Evolutionary conservation across 768 basidiomycete genomes (phyloP).

Genomic region (Paxillus ammoniavirescens): DNA sequence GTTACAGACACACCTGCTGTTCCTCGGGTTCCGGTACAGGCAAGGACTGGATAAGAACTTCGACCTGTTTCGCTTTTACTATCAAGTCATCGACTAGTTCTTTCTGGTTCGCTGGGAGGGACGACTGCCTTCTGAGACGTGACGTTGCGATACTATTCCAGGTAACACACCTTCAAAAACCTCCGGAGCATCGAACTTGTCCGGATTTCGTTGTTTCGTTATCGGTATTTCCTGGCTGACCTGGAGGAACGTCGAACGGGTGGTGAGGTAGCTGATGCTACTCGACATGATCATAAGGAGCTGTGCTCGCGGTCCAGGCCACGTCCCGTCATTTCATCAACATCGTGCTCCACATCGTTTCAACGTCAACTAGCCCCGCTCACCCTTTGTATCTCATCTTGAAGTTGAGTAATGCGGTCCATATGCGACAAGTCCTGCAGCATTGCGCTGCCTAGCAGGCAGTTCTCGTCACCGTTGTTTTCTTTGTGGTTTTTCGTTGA

Average conservation of each 20-base stretch:
- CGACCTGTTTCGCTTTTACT: conserved; percentile 85
- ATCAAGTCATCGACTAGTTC: conserved; percentile 84
- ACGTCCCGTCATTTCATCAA: not conserved
- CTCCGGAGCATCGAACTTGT: conserved; percentile 69
- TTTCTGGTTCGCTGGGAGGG: conserved; percentile 65
- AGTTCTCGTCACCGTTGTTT: not conserved
- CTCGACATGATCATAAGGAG: conserved; percentile 88
- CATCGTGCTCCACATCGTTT: conserved; percentile 3
- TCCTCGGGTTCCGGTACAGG: conserved; percentile 80
- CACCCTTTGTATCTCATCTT: conserved; percentile 91
- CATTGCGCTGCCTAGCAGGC: conserved; percentile 60
- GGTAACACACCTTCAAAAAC: conserved; percentile 64
- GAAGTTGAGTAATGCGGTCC: conserved; percentile 95
- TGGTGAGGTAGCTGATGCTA: conserved; percentile 76
- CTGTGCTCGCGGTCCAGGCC: conserved; percentile 33
- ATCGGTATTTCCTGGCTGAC: conserved; percentile 80
- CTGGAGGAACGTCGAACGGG: conserved; percentile 73
- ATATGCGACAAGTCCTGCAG: conserved; percentile 91
- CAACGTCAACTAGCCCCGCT: not conserved
- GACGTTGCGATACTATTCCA: not conserved
- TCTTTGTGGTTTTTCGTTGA: conserved; percentile 1
- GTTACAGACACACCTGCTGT: conserved; percentile 50
- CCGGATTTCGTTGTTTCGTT: conserved; percentile 72
- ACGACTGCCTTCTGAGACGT: not conserved
- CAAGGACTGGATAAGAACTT: conserved; percentile 77